Conservation (phyloP, 768 basidiomycete genomes). For the Lentinula aciculospora region DNA sequence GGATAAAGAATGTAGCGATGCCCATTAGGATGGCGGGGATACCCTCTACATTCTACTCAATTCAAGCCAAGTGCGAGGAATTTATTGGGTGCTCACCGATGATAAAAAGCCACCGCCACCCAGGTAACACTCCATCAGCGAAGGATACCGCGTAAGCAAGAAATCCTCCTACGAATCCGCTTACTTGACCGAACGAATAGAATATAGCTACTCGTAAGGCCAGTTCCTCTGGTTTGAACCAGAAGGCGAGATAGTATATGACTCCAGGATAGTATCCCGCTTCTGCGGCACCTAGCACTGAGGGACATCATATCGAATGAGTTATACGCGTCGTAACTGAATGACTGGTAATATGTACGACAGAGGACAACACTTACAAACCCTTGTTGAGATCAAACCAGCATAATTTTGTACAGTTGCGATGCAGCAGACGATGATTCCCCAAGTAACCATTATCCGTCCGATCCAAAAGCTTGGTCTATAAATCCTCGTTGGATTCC, state of each 20-base stretch:
- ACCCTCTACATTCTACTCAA: conserved; percentile 9
- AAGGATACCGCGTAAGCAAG: conserved; percentile 16
- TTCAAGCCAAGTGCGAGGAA: conserved; percentile 7
- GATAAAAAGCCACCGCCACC: conserved; percentile 28
- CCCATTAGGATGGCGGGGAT: conserved; percentile 16
- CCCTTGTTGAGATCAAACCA: conserved; percentile 14
- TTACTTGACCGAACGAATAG: conserved; percentile 15
- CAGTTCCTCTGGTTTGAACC: conserved; percentile 17
- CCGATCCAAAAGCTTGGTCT: conserved; percentile 7
- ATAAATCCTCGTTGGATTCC: not conserved
- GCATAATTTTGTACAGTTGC: conserved; percentile 14
- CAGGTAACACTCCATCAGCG: conserved; percentile 12
- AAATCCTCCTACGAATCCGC: conserved; percentile 18
- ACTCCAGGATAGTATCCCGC: conserved; percentile 17
- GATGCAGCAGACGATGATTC: conserved; percentile 15
- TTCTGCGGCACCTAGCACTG: conserved; percentile 12
- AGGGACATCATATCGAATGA: not conserved
- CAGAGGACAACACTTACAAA: conserved; percentile 9
- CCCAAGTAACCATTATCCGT: conserved; percentile 17
- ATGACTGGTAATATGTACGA: not conserved
- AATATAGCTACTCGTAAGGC: conserved; percentile 15
- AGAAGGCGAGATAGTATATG: conserved; percentile 17
- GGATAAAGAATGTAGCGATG: conserved; percentile 16
- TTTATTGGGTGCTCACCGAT: conserved; percentile 14
- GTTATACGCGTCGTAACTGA: not conserved